Evolutionary conservation across 352 stramenopile genomes (phyloP).

Genomic region (Peronospora belbahrii): DNA sequence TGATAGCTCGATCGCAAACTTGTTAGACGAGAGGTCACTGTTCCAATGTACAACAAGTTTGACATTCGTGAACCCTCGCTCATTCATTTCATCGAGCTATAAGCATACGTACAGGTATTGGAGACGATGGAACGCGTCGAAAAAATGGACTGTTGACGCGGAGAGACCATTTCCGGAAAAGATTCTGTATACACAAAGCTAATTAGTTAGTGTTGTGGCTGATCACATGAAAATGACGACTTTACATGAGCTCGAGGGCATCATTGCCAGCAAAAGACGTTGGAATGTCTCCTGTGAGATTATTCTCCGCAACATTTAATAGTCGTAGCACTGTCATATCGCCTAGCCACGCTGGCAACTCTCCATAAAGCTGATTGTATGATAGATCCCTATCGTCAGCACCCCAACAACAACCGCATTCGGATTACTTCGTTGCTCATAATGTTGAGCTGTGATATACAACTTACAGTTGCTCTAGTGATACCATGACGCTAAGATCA

Average conservation of each 20-base stretch:
- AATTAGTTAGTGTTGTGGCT: background rate
- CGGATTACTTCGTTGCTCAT: background rate
- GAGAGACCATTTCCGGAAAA: conserved; percentile 33
- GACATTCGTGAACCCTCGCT: background rate
- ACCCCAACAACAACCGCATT: background rate
- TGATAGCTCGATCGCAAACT: conserved; percentile 28
- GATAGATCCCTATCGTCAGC: conserved; percentile 39
- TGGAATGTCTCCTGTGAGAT: conserved; percentile 34
- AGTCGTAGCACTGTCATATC: conserved; percentile 57
- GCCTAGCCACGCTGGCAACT: conserved; percentile 51
- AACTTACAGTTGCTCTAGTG: conserved; percentile 63
- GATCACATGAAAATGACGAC: background rate
- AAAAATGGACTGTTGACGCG: conserved; percentile 23
- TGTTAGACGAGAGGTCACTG: conserved; percentile 48
- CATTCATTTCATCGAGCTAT: background rate
- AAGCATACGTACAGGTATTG: conserved; percentile 26
- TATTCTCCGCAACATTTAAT: conserved; percentile 47
- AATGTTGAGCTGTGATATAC: background rate
- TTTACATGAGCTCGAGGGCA: conserved; percentile 54
- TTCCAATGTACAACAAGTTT: background rate
- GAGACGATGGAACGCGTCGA: conserved; percentile 32
- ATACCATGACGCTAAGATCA: conserved; percentile 58
- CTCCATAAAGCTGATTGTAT: conserved; percentile 39
- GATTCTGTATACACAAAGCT: conserved; percentile 18
- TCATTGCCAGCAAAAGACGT: conserved; percentile 48